Conservation (phyloP, 371 early-diverging fungal species). For the Gilbertella persicaria region DNA sequence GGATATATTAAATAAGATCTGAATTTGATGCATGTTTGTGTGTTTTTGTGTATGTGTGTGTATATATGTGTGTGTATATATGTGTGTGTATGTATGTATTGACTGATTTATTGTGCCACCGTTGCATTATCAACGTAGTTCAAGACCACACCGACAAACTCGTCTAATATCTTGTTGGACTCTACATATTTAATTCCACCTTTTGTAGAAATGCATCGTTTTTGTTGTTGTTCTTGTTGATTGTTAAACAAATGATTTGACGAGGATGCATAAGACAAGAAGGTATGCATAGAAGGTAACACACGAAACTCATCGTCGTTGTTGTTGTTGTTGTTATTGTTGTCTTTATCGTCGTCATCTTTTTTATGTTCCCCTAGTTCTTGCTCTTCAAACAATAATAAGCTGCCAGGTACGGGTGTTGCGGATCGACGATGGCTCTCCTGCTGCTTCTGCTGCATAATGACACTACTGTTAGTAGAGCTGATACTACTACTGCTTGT, state of each 20-base stretch:
- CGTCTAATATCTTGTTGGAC: slow-evolving; percentile 30
- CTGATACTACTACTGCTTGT: slow-evolving; percentile 44
- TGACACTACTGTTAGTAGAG: slow-evolving; percentile 22
- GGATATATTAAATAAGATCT: background rate
- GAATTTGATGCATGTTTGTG: background rate
- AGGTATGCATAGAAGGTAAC: slow-evolving; percentile 31
- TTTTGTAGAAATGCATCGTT: slow-evolving; percentile 23
- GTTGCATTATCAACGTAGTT: slow-evolving; percentile 31
- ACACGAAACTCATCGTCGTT: slow-evolving; percentile 15
- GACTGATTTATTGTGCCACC: slow-evolving; percentile 15
- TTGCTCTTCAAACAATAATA: background rate
- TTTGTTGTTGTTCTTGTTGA: slow-evolving; percentile 2
- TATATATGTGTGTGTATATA: background rate
- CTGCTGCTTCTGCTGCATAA: background rate
- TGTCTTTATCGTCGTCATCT: slow-evolving; percentile 1
- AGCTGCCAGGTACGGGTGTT: background rate
- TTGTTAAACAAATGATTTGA: background rate
- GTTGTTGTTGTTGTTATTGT: slow-evolving; percentile 3
- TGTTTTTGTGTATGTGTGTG: background rate
- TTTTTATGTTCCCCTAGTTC: background rate
- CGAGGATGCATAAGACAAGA: slow-evolving; percentile 25
- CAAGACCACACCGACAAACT: slow-evolving; percentile 36
- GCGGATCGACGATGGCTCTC: background rate
- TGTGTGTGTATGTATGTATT: background rate
- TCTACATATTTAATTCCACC: slow-evolving; percentile 32